Percentiles rank a stretch among this genome's conserved stretches.
phyloP scores from a whole-genome alignment of 2,329 filamentous ascomycete genomes.

The Colletotrichum agaves region DNA sequence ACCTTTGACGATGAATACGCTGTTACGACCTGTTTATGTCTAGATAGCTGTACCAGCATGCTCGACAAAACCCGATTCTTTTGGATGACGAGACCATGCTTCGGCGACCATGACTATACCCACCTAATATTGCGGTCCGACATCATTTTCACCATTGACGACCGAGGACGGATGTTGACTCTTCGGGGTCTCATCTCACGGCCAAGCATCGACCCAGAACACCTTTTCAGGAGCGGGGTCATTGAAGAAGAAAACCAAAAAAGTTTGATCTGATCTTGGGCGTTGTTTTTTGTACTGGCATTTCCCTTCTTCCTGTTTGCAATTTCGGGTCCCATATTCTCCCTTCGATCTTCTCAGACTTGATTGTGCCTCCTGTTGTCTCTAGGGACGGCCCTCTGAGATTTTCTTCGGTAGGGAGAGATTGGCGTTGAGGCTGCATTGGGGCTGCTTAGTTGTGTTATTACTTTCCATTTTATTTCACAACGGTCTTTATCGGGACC shows the following conservation, averaged over 20 bases:
- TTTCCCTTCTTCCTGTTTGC: slow-evolving; percentile 8
- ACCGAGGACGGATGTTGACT: slow-evolving; percentile 6
- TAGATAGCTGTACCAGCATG: slow-evolving; percentile 55
- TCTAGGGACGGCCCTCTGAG: slow-evolving; percentile 2
- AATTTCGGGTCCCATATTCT: not conserved
- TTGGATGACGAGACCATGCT: slow-evolving; percentile 41
- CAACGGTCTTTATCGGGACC: slow-evolving; percentile 8
- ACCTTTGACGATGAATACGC: slow-evolving; percentile 56
- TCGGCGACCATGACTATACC: slow-evolving; percentile 53
- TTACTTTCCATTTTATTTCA: not conserved
- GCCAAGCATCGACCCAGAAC: slow-evolving; percentile 13
- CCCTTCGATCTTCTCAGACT: slow-evolving; percentile 1
- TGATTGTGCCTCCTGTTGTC: not conserved
- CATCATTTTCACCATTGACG: slow-evolving; percentile 21
- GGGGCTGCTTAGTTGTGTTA: slow-evolving; percentile 22
- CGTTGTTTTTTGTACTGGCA: slow-evolving; percentile 21
- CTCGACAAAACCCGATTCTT: slow-evolving; percentile 37
- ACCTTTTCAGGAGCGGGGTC: slow-evolving; percentile 21
- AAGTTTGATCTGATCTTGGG: slow-evolving; percentile 34
- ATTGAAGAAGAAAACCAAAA: slow-evolving; percentile 32
- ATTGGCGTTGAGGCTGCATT: slow-evolving; percentile 36
- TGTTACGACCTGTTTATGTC: slow-evolving; percentile 58
- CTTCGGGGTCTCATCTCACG: slow-evolving; percentile 6
- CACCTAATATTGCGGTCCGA: slow-evolving; percentile 47
- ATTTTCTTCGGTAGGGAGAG: not conserved